Evolutionary conservation across 208 protist species (phyloP).

Genomic region (Leishmania amazonensis): DNA sequence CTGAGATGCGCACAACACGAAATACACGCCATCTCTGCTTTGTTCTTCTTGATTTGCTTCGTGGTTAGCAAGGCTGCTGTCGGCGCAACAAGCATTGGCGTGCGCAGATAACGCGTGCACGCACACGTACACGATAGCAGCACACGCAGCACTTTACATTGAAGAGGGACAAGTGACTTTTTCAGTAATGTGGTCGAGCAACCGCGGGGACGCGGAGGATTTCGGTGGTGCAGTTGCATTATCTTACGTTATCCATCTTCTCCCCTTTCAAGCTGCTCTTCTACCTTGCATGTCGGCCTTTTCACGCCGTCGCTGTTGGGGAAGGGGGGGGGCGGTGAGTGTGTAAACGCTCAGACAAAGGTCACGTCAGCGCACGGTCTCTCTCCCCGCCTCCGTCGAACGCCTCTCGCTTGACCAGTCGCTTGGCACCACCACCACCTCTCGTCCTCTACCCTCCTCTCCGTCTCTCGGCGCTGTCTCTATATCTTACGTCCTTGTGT

Average conservation of each 20-base stretch:
- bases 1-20: neutral
- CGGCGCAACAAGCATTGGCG: neutral
- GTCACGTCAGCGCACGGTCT: neutral
- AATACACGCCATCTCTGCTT: neutral
- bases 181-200: neutral
- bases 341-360: neutral
- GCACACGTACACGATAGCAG: neutral
- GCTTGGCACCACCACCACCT: neutral
- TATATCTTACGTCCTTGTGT: neutral
- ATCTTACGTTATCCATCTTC: neutral
- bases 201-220: too few relatives aligned
- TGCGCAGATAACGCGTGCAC: neutral
- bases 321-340: neutral
- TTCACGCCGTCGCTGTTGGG: neutral
- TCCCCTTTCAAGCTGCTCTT: neutral
- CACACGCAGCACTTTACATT: neutral
- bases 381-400: too few relatives aligned
- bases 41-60: neutral
- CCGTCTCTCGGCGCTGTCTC: slow-evolving; percentile 1
- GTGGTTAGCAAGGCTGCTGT: neutral
- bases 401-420: neutral
- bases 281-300: neutral
- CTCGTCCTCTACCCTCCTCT: neutral
- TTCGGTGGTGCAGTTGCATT: neutral
- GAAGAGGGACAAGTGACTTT: neutral